phyloP scores from a whole-genome alignment of 108 stramenopile genomes.

The Skeletonema potamos region DNA sequence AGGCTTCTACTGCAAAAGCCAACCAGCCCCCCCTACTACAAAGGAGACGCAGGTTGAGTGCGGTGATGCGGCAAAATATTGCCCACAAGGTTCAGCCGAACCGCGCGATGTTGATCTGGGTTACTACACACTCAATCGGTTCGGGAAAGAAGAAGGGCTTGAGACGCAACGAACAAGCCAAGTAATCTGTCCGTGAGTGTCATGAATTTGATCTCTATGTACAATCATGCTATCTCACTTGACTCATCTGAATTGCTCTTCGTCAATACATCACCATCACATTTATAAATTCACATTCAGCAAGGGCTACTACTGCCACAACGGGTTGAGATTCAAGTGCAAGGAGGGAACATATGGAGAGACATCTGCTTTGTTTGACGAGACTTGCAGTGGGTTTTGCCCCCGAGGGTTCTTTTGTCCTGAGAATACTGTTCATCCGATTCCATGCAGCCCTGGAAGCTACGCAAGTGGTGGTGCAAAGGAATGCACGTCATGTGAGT shows the following conservation, averaged over 20 bases:
- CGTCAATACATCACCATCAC: too few relatives aligned
- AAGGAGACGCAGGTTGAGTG: constrained; percentile 20
- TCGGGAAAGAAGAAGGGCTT: constrained; percentile 10
- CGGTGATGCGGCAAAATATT: constrained; percentile 27
- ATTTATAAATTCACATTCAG: neutral
- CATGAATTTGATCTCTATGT: neutral
- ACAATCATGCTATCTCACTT: neutral
- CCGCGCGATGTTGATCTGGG: constrained; percentile 31
- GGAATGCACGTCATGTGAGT: constrained; percentile 41
- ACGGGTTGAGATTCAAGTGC: constrained; percentile 17
- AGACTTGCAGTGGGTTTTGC: constrained; percentile 27
- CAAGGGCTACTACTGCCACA: constrained; percentile 23
- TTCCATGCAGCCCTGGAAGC: constrained; percentile 36
- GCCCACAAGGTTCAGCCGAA: constrained; percentile 26
- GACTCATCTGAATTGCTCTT: neutral
- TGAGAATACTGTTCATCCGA: constrained; percentile 20
- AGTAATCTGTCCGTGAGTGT: constrained; percentile 20
- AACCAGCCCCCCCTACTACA: constrained; percentile 35
- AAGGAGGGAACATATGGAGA: constrained; percentile 29
- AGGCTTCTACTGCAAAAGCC: constrained; percentile 33
- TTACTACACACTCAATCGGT: constrained; percentile 32
- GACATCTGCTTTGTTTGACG: constrained; percentile 1
- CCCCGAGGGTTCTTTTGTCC: constrained; percentile 39
- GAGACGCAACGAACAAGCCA: constrained; percentile 17
- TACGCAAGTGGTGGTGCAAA: constrained; percentile 44